A percentile compares a stretch with the other conserved stretches of the same genome.
Conservation (phyloP, 371 early-diverging fungal genomes). For the Apophysomyces variabilis region DNA sequence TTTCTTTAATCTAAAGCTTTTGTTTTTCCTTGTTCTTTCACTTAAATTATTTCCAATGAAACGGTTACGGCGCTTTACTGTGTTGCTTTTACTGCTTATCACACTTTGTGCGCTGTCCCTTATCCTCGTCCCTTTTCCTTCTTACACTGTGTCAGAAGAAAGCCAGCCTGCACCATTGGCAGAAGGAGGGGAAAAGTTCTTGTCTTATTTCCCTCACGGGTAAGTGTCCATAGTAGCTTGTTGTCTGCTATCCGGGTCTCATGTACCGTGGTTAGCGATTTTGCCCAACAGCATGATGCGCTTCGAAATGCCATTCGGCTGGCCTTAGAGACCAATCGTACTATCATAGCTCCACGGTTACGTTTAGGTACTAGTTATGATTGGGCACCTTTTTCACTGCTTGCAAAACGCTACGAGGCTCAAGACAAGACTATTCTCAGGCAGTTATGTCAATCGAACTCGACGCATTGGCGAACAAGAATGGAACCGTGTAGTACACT, state of each 20-base stretch:
- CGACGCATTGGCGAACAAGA: conserved; percentile 27
- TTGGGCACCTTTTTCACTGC: conserved; percentile 21
- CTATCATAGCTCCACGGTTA: conserved; percentile 29
- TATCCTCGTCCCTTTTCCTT: neutral
- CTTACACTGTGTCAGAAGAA: neutral
- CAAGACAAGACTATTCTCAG: conserved; percentile 19
- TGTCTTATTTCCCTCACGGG: conserved; percentile 27
- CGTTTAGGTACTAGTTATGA: conserved; percentile 19
- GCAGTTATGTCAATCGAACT: neutral
- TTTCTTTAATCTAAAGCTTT: neutral
- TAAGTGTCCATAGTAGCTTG: conserved; percentile 5
- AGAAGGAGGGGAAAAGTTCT: conserved; percentile 15
- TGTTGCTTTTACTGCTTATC: neutral
- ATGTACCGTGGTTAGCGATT: conserved; percentile 2
- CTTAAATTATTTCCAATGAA: neutral
- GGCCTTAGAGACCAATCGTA: conserved; percentile 39
- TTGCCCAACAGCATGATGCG: conserved; percentile 31
- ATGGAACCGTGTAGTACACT: conserved; percentile 24
- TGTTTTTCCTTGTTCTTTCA: neutral
- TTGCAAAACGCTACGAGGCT: conserved; percentile 26
- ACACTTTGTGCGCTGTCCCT: neutral
- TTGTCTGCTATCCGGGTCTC: neutral
- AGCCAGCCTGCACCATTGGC: neutral
- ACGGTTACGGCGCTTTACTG: conserved; percentile 1
- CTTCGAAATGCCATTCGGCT: conserved; percentile 37